Evolutionary conservation across 2,329 filamentous ascomycete species (phyloP), one percentile per base, ranked within the genome.

Genomic region (Ascochyta fabae): DNA sequence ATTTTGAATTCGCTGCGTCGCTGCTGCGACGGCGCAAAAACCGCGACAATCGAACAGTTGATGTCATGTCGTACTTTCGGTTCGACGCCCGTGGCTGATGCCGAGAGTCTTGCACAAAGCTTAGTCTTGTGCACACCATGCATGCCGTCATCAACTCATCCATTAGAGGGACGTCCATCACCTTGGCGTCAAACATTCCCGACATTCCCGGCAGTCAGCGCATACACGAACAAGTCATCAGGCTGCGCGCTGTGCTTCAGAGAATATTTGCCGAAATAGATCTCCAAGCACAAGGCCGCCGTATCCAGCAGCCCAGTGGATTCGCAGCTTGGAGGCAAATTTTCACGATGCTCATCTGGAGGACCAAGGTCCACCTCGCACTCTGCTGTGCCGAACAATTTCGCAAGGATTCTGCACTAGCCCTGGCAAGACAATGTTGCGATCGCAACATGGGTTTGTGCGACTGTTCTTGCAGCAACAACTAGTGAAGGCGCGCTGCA

Each of bases 91-190:
- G 58, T 60, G 60, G 60, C 64, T 65, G 59, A 53, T 59, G 66
- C 65, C 67, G 53, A 69, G 66, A 53, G 47, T 65, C 64, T 66
- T 69, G 62, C 61, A 62, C 60, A 64, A 69, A 68, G 67, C 67
- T 69, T 69, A 65, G 60, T 48, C 46, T 39, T 53, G 38, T 41
- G 27, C 29, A 38, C 52, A 41, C 27, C 53, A 61, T 60, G 59
- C 64, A 67, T 63, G 54, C 54, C 58, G 60, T 62, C 63, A 62
- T 65, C 60, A 61, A 56, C 34, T 48, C 43, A 39, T 41, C 38
- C 39, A 31, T 48, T 48, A 16, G 31, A 46, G 43, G 19, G 16
- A 16, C 27, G 60, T 60, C 57, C 53, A 54, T 53, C 44, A 22
- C 47, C 56, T 56, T 57, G 49, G 46, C 45, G 45, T 40, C 38